These are phyloP conservation scores for Boletus vinaceobasis DNA, from an alignment of 768 basidiomycete genomes.

Conservation along the genomic window DNA sequence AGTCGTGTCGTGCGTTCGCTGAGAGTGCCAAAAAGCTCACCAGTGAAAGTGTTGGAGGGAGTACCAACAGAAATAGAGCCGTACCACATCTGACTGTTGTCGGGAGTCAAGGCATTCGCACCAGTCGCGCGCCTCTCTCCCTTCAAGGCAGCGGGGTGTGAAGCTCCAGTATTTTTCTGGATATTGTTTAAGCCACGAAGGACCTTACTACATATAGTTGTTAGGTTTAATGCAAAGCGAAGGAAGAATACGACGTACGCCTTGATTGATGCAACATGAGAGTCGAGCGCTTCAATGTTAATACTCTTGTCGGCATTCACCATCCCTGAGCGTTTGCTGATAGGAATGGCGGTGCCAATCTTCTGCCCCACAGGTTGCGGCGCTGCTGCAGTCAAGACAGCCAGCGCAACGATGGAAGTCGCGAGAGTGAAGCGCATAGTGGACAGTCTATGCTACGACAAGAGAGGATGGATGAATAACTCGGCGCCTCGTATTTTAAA, in stretches of 20 bases:
- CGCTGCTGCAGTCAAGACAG: neutral
- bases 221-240: neutral
- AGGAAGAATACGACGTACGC: neutral
- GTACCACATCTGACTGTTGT: conserved; percentile 1
- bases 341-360: neutral
- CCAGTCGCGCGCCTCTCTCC: neutral
- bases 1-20: neutral
- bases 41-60: neutral
- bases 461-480: neutral
- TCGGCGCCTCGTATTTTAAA: neutral
- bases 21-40: neutral
- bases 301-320: neutral
- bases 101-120: neutral
- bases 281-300: neutral
- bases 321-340: conserved; percentile 5
- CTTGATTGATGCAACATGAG: conserved; percentile 2
- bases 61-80: conserved; percentile 13
- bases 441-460: neutral
- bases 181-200: neutral
- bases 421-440: conserved; percentile 7
- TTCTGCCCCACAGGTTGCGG: neutral
- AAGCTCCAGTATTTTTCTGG: neutral
- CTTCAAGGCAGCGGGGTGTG: neutral
- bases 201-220: neutral
- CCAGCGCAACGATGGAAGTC: neutral